phyloP scores from a whole-genome alignment of 805 yeast species.

The Candida fluviatilis region DNA sequence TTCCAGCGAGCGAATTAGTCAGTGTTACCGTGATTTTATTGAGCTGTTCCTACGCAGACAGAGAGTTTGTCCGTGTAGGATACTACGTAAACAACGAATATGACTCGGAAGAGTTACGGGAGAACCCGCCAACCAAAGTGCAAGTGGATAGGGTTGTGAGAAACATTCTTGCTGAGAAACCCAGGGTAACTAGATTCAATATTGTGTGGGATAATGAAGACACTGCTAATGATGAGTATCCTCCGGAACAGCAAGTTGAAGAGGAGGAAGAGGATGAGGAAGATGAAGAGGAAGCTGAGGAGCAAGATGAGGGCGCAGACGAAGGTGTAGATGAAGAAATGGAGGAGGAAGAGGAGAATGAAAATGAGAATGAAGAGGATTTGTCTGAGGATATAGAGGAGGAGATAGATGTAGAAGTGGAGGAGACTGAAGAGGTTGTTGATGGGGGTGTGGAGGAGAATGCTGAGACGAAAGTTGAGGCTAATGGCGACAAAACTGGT shows the following conservation, averaged over 20 bases:
- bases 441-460: conserved; percentile 13
- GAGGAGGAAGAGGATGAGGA: conserved; percentile 57
- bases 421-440: conserved; percentile 11
- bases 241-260: conserved; percentile 69
- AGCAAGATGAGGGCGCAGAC: conserved; percentile 48
- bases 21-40: conserved; percentile 91
- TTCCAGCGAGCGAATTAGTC: conserved; percentile 93
- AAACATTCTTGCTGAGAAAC: conserved; percentile 93
- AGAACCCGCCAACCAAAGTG: conserved; percentile 89
- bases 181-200: conserved; percentile 93
- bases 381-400: conserved; percentile 18
- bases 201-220: conserved; percentile 91
- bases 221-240: conserved; percentile 60
- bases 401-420: conserved; percentile 14
- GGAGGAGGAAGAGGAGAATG: conserved; percentile 37
- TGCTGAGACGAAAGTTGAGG: conserved; percentile 10
- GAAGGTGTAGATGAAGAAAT: conserved; percentile 42
- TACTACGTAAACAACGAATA: conserved; percentile 97
- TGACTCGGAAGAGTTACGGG: conserved; percentile 87
- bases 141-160: conserved; percentile 93
- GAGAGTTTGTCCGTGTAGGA: conserved; percentile 96
- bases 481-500: conserved; percentile 6
- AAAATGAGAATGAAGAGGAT: conserved; percentile 30
- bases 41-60: conserved; percentile 88
- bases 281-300: conserved; percentile 60